Conservation (phyloP, 768 basidiomycete genomes). For the Hypholoma sublateritium region DNA sequence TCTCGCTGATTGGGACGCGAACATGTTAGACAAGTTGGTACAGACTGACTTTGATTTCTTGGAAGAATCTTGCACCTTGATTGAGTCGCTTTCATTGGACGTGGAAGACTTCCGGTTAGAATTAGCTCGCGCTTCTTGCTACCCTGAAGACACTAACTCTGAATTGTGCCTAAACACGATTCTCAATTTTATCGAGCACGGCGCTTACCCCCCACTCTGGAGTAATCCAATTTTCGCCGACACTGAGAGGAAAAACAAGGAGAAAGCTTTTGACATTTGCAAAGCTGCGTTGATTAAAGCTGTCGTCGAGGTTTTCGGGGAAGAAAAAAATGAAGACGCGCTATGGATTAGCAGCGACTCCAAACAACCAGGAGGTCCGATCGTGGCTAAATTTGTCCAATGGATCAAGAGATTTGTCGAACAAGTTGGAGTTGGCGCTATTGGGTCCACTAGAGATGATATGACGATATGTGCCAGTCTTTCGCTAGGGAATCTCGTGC, state of each 20-base stretch:
- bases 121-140: constrained; percentile 64
- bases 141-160: constrained; percentile 55
- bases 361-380: constrained; percentile 61
- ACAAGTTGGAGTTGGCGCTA: constrained; percentile 30
- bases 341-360: constrained; percentile 70
- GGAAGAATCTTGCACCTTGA: constrained; percentile 70
- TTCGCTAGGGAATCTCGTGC: constrained; percentile 77
- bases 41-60: constrained; percentile 71
- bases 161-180: constrained; percentile 62
- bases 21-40: constrained; percentile 46
- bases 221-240: constrained; percentile 42
- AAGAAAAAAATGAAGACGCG: constrained; percentile 74
- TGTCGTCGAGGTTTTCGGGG: constrained; percentile 82
- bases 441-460: constrained; percentile 54
- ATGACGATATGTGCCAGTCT: constrained; percentile 82
- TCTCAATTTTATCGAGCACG: constrained; percentile 73
- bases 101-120: constrained; percentile 74
- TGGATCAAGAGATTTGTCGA: constrained; percentile 69
- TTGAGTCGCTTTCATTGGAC: constrained; percentile 79
- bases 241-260: constrained; percentile 53
- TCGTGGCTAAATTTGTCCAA: constrained; percentile 69
- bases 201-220: constrained; percentile 70
- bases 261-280: constrained; percentile 76
- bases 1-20: constrained; percentile 37
- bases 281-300: constrained; percentile 86